Percentiles rank a stretch among this genome's conserved stretches.
These are phyloP conservation scores for Boechera stricta DNA, from an alignment of 345 rosid species.

Conservation along the genomic window DNA sequence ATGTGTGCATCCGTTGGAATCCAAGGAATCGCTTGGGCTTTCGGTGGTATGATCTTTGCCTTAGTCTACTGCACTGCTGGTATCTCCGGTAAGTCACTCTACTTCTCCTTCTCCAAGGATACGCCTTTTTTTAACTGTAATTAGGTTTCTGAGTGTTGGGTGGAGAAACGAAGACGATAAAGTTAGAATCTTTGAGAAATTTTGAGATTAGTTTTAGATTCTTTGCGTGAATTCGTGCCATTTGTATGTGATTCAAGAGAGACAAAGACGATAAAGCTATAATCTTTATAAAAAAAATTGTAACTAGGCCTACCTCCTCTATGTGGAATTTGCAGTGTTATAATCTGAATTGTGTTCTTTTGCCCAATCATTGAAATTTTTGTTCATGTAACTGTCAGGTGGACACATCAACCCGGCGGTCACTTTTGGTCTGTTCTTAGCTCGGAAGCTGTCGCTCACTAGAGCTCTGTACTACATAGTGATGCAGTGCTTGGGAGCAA, in stretches of 20 bases:
- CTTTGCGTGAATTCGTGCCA: neutral
- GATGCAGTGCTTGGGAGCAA: slow-evolving; percentile 53
- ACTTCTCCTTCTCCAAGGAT: neutral
- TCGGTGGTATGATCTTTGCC: slow-evolving; percentile 59
- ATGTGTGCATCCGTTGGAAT: slow-evolving; percentile 56
- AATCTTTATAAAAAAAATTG: neutral
- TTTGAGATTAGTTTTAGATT: neutral
- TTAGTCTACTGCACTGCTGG: slow-evolving; percentile 59
- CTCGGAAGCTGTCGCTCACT: slow-evolving; percentile 46
- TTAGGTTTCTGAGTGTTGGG: neutral
- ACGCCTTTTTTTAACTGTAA: neutral
- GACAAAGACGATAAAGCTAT: neutral
- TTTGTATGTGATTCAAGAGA: neutral
- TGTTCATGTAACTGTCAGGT: slow-evolving; percentile 29
- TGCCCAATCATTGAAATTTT: neutral
- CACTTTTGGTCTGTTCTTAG: slow-evolving; percentile 50
- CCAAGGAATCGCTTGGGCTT: slow-evolving; percentile 55
- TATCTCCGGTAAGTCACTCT: slow-evolving; percentile 46
- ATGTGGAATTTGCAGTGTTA: neutral
- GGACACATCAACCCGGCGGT: slow-evolving; percentile 54
- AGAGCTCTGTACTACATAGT: slow-evolving; percentile 52
- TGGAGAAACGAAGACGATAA: neutral
- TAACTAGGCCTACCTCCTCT: neutral
- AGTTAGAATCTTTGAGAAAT: neutral
- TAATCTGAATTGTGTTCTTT: neutral